phyloP scores from a whole-genome alignment of 805 yeast genomes.

The Suhomyces prunicola region DNA sequence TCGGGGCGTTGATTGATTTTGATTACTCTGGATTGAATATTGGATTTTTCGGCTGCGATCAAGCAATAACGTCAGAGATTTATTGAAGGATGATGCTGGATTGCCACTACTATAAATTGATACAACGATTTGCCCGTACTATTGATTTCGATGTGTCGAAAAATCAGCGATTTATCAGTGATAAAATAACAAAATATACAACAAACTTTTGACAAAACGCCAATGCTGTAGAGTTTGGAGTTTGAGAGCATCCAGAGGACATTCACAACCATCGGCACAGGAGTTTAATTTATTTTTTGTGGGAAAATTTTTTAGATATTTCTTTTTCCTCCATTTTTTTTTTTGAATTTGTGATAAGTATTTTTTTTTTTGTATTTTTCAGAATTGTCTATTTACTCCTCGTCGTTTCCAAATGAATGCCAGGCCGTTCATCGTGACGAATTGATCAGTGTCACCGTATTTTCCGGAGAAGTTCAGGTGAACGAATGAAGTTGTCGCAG shows the following conservation, averaged over 20 bases:
- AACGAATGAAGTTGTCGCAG: neutral
- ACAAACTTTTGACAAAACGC: neutral
- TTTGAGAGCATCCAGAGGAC: neutral
- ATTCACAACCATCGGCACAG: neutral
- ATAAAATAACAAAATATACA: neutral
- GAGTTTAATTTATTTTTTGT: neutral
- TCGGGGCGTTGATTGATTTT: neutral
- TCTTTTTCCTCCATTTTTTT: neutral
- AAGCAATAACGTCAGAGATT: neutral
- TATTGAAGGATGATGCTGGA: neutral
- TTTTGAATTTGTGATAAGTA: neutral
- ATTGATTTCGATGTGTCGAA: neutral
- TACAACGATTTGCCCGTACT: neutral
- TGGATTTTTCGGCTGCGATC: neutral
- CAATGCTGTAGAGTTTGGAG: neutral
- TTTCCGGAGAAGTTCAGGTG: neutral
- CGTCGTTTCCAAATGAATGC: neutral
- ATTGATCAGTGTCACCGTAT: neutral
- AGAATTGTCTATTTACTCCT: neutral
- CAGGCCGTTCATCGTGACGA: neutral
- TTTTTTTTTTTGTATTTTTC: neutral
- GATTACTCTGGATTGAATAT: neutral
- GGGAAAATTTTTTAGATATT: neutral
- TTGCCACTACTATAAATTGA: neutral
- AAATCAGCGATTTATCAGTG: neutral